Evolutionary conservation across 176 grass and related monocot species (phyloP).

Genomic region (Eleusine coracana): DNA sequence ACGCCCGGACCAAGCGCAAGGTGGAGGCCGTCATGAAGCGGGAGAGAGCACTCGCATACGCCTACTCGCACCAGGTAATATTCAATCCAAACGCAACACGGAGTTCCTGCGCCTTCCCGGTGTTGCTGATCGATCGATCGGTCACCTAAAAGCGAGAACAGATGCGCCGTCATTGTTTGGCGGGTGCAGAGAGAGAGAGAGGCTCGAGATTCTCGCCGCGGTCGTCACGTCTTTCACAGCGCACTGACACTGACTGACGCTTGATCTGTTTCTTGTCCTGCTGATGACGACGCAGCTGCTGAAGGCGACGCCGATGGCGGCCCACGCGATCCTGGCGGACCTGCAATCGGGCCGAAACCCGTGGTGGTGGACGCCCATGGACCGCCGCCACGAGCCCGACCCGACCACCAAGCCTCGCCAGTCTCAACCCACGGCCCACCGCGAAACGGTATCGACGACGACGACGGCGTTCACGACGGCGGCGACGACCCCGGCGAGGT

Average conservation of each 20-base stretch:
- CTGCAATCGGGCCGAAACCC: slow-evolving; percentile 62
- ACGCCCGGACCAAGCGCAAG: slow-evolving; percentile 65
- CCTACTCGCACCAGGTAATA: slow-evolving; percentile 87
- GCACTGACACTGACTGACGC: neutral
- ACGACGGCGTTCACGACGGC: slow-evolving; percentile 21
- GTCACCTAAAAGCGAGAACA: slow-evolving; percentile 13
- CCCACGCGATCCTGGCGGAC: slow-evolving; percentile 72
- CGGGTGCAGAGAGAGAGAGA: neutral
- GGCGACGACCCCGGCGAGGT: slow-evolving; percentile 49
- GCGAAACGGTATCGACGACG: slow-evolving; percentile 15
- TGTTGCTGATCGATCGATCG: slow-evolving; percentile 28
- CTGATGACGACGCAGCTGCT: slow-evolving; percentile 42
- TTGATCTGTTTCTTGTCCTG: neutral
- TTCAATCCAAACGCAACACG: no score
- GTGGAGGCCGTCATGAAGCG: slow-evolving; percentile 90
- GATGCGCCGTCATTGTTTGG: slow-evolving; percentile 36
- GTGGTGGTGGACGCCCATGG: slow-evolving; percentile 79
- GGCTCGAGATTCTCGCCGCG: neutral
- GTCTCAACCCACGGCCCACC: neutral
- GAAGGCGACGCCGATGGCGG: slow-evolving; percentile 66
- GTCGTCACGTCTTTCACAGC: neutral
- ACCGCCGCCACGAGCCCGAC: slow-evolving; percentile 43
- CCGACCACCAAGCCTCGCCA: neutral
- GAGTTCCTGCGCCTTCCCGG: neutral
- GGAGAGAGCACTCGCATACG: slow-evolving; percentile 85